Evolutionary conservation across 306 rosid species (phyloP), one percentile per base, ranked within the genome.

Genomic region (Prunus kanzakura): DNA sequence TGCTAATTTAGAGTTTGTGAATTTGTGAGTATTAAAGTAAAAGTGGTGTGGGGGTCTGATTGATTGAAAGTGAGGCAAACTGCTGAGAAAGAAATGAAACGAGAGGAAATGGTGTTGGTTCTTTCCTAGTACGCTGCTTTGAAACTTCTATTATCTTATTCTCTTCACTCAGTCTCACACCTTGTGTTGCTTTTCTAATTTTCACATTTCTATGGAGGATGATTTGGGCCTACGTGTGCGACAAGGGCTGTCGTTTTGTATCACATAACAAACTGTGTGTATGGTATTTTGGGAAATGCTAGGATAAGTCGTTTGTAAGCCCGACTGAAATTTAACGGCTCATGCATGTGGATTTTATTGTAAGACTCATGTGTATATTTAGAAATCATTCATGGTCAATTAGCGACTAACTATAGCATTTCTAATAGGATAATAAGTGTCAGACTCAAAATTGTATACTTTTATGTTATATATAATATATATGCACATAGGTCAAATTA

Each of bases 91-190:
- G 69, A 66, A 6, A 38, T 38, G 43, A 38, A 38, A 38, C 6
- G 25, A 4, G 49, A 35, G 45, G 8, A 1, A 67, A 61, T 14
- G 9, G 38, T 22, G 32, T 14, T 58, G 64, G 64, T 76, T 62
- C 20, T 25, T 58, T 64, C 64, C 6, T 7, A 67, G 74, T 72
- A 30, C n/a, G 25, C 57, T 50, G 35, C 84, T 69, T 73, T 68
- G 29, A 73, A 84, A 80, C 43, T 80, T 79, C 76, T 20, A 56
- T n/a, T 20, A 20, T 20, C 62, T 56, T 56, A 52, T 52, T 52
- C 22, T 9, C 3, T 52, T 22, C 64, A 23, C 64, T 23, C 32
- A 4, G 12, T 58, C 35, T 12, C 27, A 5, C 64, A 6, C 3
- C 6, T 4, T 13, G 66, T 23, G 41, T 23, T 23, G 16, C 2